Evolutionary conservation across 257 asterid genomes (phyloP).

Genomic region (Lycium ferocissimum): DNA sequence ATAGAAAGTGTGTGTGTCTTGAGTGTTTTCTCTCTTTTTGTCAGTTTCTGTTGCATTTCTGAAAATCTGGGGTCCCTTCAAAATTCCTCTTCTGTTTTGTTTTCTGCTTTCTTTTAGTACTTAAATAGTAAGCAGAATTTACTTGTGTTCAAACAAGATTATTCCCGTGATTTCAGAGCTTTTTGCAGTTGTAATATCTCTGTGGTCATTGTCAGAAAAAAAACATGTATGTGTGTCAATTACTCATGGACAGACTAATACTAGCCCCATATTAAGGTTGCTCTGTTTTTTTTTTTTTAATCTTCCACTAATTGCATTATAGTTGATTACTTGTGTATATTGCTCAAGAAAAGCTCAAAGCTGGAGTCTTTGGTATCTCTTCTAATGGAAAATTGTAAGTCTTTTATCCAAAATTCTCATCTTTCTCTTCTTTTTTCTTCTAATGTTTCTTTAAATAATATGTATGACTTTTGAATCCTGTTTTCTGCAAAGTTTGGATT

Average conservation of each 20-base stretch:
- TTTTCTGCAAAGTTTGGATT: not conserved
- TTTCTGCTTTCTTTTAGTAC: not conserved
- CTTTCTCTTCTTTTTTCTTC: too few species aligned
- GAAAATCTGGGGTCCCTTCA: constrained; percentile 22
- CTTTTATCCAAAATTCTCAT: not conserved
- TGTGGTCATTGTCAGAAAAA: not conserved
- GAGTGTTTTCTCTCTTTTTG: constrained; percentile 10
- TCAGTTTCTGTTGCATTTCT: constrained; percentile 25
- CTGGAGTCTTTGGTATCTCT: constrained; percentile 12
- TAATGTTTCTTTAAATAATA: not conserved
- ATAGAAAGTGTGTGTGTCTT: not conserved
- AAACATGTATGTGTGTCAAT: constrained; percentile 12
- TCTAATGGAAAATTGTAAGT: constrained; percentile 32
- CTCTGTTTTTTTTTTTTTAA: not conserved
- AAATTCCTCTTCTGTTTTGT: not conserved
- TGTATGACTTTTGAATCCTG: not conserved
- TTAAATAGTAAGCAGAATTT: not conserved
- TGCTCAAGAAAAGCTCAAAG: constrained; percentile 26
- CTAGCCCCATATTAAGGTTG: not conserved
- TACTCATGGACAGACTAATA: not conserved
- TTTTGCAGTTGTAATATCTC: not conserved
- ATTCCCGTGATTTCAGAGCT: constrained; percentile 7
- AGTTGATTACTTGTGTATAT: not conserved
- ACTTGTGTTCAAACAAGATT: not conserved
- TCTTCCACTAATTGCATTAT: not conserved